A percentile compares a stretch with the other conserved stretches of the same genome.
phyloP scores from a whole-genome alignment of 306 rosid genomes.

The Cucurbita pepo region DNA sequence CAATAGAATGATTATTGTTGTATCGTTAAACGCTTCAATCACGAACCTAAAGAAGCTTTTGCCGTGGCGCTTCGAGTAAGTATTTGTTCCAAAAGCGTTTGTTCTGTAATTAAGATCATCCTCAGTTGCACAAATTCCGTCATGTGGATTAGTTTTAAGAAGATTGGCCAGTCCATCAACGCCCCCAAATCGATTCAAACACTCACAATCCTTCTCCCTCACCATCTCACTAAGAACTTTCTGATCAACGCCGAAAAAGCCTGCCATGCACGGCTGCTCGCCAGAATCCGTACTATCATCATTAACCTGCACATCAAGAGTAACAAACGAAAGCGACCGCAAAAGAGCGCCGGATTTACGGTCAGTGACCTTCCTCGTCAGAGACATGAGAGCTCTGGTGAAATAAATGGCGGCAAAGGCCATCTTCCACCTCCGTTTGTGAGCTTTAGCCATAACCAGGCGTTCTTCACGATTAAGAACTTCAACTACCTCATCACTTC shows the following conservation, averaged over 20 bases:
- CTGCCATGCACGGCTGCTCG: background rate
- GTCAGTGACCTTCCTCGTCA: background rate
- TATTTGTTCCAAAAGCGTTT: background rate
- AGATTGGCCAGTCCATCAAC: background rate
- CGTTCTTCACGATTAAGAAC: background rate
- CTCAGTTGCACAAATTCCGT: background rate
- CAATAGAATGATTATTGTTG: slow-evolving; percentile 5
- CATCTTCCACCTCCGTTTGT: slow-evolving; percentile 8
- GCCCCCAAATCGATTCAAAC: slow-evolving; percentile 3
- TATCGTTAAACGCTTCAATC: slow-evolving; percentile 7
- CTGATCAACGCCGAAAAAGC: background rate
- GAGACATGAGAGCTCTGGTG: slow-evolving; percentile 5
- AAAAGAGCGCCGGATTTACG: background rate
- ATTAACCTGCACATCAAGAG: background rate
- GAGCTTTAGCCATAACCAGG: background rate
- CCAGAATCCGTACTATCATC: background rate
- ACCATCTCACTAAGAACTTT: background rate
- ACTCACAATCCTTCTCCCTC: slow-evolving; percentile 4
- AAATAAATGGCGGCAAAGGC: slow-evolving; percentile 10
- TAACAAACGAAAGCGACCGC: slow-evolving; percentile 5
- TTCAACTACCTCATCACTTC: background rate
- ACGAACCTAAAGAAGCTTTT: slow-evolving; percentile 5
- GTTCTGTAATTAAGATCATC: background rate
- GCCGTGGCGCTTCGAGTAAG: background rate
- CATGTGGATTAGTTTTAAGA: background rate